Conservation (phyloP, 306 rosid genomes). For the Corylus heterophylla region DNA sequence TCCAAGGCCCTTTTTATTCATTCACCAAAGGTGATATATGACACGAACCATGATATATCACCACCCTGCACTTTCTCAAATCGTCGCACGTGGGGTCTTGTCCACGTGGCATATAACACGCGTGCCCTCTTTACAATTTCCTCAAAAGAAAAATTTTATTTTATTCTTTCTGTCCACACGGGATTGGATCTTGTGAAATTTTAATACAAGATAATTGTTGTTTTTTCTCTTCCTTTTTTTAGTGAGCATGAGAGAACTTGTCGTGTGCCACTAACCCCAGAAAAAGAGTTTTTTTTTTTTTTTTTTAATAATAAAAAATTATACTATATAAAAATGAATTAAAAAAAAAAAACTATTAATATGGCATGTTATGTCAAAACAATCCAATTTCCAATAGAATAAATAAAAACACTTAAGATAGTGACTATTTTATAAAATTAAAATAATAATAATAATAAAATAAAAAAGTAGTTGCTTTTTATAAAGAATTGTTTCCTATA, state of each 20-base stretch:
- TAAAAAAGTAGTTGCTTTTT: neutral
- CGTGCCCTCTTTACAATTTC: neutral
- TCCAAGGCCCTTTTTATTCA: neutral
- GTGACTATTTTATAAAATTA: neutral
- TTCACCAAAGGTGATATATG: neutral
- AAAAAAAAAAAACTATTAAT: conserved; percentile 10
- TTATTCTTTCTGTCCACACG: conserved; percentile 20
- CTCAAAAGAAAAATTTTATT: neutral
- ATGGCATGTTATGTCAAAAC: conserved; percentile 39
- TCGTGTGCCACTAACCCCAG: conserved; percentile 27
- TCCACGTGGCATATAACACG: conserved; percentile 41
- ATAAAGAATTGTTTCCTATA: conserved; percentile 17
- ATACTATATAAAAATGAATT: neutral
- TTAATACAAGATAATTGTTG: conserved; percentile 22
- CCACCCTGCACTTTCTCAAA: conserved; percentile 1
- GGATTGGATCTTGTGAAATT: conserved; percentile 37
- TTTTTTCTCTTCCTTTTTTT: conserved; percentile 9
- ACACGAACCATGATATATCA: neutral
- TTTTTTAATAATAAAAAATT: neutral
- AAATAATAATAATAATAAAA: neutral
- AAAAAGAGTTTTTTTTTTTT: neutral
- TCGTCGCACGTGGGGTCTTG: conserved; percentile 17
- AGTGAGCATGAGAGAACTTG: conserved; percentile 30
- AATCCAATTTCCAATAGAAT: conserved; percentile 38
- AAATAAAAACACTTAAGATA: conserved; percentile 1